Evolutionary conservation across 306 rosid species (phyloP).

Genomic region (Mimosa pudica): DNA sequence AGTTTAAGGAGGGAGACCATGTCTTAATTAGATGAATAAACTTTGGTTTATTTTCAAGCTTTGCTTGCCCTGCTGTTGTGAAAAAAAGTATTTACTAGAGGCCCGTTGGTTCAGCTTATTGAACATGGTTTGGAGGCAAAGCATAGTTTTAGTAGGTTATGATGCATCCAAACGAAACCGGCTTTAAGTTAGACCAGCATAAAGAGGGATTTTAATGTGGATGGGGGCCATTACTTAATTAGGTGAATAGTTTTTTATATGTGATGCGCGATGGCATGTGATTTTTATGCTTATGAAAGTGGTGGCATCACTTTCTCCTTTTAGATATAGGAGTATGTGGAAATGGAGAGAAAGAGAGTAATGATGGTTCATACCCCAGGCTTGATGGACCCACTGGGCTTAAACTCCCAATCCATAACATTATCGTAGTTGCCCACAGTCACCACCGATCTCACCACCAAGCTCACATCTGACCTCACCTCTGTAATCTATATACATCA

Average conservation of each 20-base stretch:
- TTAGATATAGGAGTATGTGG: not conserved
- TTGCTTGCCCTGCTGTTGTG: no score
- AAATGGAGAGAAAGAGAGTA: not conserved
- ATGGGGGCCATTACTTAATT: not conserved
- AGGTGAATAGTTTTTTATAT: not conserved
- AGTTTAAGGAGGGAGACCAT: no score
- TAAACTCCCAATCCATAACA: slow-evolving; percentile 50
- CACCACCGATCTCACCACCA: slow-evolving; percentile 44
- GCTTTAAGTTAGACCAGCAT: no score
- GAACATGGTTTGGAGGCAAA: no score
- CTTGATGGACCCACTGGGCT: slow-evolving; percentile 49
- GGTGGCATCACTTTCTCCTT: not conserved
- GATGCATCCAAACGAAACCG: no score
- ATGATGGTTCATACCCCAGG: slow-evolving; percentile 17
- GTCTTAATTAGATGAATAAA: no score
- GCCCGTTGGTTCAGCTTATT: no score
- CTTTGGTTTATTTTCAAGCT: no score
- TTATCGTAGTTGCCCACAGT: slow-evolving; percentile 49
- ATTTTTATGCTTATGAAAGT: not conserved
- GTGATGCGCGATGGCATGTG: not conserved
- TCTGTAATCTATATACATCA: slow-evolving; percentile 31
- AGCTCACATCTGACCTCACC: slow-evolving; percentile 39
- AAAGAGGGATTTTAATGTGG: no score
- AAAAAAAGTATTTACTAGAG: no score
- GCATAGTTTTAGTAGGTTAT: no score